phyloP scores from a whole-genome alignment of 257 asterid genomes.

The Solanum corneliomulleri region DNA sequence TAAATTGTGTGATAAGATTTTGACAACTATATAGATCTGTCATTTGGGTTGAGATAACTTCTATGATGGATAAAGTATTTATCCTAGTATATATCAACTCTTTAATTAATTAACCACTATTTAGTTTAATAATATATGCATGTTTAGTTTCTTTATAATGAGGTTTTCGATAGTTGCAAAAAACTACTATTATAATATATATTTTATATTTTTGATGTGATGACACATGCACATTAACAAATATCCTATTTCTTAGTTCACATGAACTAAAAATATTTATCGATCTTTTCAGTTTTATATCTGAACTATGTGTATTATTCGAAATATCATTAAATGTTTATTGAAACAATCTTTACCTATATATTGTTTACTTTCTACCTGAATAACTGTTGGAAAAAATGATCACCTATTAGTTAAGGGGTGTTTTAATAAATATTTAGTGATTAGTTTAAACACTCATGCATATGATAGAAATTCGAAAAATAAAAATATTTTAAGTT shows the following conservation, averaged over 20 bases:
- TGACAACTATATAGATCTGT: background rate
- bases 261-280: too few species aligned
- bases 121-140: background rate
- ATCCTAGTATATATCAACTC: background rate
- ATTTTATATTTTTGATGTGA: background rate
- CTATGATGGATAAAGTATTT: background rate
- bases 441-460: background rate
- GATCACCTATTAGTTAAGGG: too few species aligned
- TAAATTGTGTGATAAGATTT: background rate
- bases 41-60: background rate
- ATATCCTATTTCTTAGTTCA: background rate
- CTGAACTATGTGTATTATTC: background rate
- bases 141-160: background rate
- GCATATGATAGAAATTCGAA: background rate
- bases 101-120: background rate
- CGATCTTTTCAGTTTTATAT: background rate
- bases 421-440: too few species aligned
- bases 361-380: too few species aligned
- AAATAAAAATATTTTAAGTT: background rate
- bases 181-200: background rate
- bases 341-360: background rate
- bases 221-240: background rate
- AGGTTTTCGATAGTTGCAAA: background rate
- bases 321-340: background rate
- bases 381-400: too few species aligned